Base-by-base conservation (phyloP, 2,329 filamentous ascomycete genomes). In the Fusarium sp. region DNA sequence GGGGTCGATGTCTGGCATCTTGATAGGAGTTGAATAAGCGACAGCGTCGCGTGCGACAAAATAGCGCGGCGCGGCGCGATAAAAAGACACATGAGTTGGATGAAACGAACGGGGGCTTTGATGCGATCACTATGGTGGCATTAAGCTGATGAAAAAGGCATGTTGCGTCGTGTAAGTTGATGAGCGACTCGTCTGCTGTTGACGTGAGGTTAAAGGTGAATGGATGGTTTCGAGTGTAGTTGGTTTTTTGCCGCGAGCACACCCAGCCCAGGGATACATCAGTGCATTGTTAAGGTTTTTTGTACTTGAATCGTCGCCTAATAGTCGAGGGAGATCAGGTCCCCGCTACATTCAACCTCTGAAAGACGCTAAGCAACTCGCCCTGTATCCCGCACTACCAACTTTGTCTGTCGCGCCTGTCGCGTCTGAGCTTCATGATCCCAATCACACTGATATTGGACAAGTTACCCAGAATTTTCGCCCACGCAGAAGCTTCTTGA, bases 1-100 rank as follows among this genome's bases (percentile, higher is more conserved):
- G 79, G 90, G 90, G 85, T 92, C 90, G 84, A 92, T 92, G 84
- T 92, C 90, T 78, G 90, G 90, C 90, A 92, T 92, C 75, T 78
- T 80, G 78, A 76, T 70, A 70, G 63, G 72, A 74, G 74, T 72
- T 70, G 77, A 72, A 73, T 78, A 75, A 79, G 75, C 75, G 78
- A 77, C 77, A 70, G 75, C 76, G 85, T 86, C 86, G 87, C 87
- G 85, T 84, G 83, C 84, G 81, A 81, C 81, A 79, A 77, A 80
- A 72, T 73, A 81, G 84, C 84, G 83, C 84, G 81, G 84, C 84
- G 83, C 84, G 80, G 81, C 80, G 83, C 80, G 81, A 78, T 80
- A 73, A 81, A 78, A 75, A 66, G 79, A 80, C 75, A 83, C 83
- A 86, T 85, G 83, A 81, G 83, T 80, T 79, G 81, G 83, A 85